These are phyloP conservation scores for Kondoa malvinella DNA, from an alignment of 768 basidiomycete species.

Conservation along the genomic window DNA sequence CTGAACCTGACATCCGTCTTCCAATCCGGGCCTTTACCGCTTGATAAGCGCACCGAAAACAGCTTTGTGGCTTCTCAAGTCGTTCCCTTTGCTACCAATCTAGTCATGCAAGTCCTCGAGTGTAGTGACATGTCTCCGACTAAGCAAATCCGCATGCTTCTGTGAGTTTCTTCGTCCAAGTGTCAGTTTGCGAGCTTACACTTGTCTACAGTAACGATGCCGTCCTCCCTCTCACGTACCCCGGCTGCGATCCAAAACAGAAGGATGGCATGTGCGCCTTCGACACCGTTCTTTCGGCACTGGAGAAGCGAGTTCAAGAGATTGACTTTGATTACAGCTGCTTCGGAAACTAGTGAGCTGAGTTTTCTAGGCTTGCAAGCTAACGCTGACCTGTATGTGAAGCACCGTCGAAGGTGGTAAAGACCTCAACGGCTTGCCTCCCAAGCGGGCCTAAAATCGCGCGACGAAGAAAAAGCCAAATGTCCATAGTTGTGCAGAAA, in stretches of 20 bases:
- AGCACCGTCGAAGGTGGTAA: constrained; percentile 6
- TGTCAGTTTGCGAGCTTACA: background rate
- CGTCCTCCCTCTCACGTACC: constrained; percentile 30
- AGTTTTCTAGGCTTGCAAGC: background rate
- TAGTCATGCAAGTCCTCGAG: constrained; percentile 20
- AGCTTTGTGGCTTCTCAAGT: constrained; percentile 24
- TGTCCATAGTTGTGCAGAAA: too few relatives aligned
- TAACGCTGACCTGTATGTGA: constrained; percentile 7
- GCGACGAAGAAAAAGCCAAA: background rate
- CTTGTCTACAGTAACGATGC: constrained; percentile 28
- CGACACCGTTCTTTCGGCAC: constrained; percentile 29
- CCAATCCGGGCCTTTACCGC: constrained; percentile 53
- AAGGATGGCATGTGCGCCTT: constrained; percentile 30
- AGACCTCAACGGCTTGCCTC: constrained; percentile 13
- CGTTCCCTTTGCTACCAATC: constrained; percentile 35
- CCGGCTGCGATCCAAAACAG: constrained; percentile 25
- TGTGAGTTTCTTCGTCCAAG: constrained; percentile 12
- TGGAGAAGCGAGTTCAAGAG: constrained; percentile 28
- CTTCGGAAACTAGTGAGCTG: constrained; percentile 3
- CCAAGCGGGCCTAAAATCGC: background rate
- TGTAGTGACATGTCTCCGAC: constrained; percentile 29
- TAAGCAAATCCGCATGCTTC: constrained; percentile 29
- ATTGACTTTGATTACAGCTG: constrained; percentile 28
- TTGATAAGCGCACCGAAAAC: constrained; percentile 49
- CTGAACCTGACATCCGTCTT: constrained; percentile 65